phyloP scores from a whole-genome alignment of 257 asterid genomes.

The Solanum chiquidenum region DNA sequence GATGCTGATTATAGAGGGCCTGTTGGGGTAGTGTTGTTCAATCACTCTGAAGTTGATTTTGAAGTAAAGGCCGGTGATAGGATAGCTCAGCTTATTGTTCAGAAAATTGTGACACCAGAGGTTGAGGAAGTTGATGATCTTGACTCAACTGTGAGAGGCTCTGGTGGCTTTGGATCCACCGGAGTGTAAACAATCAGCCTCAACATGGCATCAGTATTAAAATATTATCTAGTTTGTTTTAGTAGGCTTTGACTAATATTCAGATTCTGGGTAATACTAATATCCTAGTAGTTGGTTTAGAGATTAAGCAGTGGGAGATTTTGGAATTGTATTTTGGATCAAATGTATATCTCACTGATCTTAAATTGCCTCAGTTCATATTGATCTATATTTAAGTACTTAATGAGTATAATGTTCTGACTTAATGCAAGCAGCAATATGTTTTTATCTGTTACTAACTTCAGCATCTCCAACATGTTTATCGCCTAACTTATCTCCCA shows the following conservation, averaged over 20 bases:
- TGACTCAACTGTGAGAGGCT: conserved; percentile 26
- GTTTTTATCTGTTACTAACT: background rate
- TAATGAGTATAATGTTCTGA: background rate
- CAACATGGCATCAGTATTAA: background rate
- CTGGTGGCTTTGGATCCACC: conserved; percentile 36
- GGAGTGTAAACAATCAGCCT: conserved; percentile 7
- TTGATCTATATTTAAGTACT: background rate
- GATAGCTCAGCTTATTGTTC: conserved; percentile 29
- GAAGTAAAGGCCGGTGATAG: conserved; percentile 32
- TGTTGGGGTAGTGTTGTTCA: conserved; percentile 37
- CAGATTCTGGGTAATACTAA: background rate
- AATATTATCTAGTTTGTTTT: background rate
- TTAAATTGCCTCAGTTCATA: background rate
- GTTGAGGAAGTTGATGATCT: conserved; percentile 30
- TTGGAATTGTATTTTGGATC: background rate
- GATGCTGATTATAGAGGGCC: conserved; percentile 68
- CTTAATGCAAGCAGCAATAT: background rate
- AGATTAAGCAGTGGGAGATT: background rate
- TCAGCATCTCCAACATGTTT: background rate
- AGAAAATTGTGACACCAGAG: conserved; percentile 20
- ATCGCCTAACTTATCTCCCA: background rate
- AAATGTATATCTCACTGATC: background rate
- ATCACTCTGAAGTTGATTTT: conserved; percentile 32
- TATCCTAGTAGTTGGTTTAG: background rate
- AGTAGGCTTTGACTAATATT: background rate